These are phyloP conservation scores for Quercus lobata DNA, from an alignment of 331 rosid genomes.

Conservation along the genomic window DNA sequence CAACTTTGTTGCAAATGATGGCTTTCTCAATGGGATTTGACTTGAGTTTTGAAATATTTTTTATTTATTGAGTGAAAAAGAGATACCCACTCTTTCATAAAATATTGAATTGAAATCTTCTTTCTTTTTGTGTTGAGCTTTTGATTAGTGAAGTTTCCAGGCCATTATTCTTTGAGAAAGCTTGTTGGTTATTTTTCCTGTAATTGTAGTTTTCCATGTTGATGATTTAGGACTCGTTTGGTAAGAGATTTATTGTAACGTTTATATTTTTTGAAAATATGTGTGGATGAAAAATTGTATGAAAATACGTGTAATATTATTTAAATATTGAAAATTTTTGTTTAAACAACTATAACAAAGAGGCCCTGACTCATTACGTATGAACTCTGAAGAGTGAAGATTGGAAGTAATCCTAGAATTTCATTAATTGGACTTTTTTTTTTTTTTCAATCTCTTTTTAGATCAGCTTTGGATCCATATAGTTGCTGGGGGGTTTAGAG, in stretches of 20 bases:
- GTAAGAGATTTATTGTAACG: no score
- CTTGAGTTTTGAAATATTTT: conserved; percentile 22
- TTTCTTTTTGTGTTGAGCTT: background rate
- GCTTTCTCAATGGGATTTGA: conserved; percentile 14
- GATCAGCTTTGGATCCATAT: conserved; percentile 20
- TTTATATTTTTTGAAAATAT: no score
- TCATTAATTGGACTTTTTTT: conserved; percentile 6
- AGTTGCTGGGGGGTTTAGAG: conserved; percentile 1
- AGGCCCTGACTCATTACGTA: background rate
- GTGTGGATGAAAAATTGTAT: rapidly evolving
- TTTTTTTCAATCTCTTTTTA: background rate
- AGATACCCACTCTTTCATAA: background rate
- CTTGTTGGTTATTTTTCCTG: background rate
- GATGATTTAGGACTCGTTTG: background rate
- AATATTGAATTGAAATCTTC: background rate
- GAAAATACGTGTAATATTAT: no score
- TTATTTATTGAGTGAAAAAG: background rate
- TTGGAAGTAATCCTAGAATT: conserved; percentile 8
- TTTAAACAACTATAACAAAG: no score
- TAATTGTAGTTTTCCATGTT: background rate
- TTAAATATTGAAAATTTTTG: rapidly evolving
- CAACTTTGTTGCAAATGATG: conserved; percentile 14
- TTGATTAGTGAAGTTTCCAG: background rate
- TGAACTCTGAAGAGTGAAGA: background rate
- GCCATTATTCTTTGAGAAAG: conserved; percentile 6